These are phyloP conservation scores for Pseudogymnoascus sp. DNA, from an alignment of 2,329 filamentous ascomycete genomes.

Conservation along the genomic window DNA sequence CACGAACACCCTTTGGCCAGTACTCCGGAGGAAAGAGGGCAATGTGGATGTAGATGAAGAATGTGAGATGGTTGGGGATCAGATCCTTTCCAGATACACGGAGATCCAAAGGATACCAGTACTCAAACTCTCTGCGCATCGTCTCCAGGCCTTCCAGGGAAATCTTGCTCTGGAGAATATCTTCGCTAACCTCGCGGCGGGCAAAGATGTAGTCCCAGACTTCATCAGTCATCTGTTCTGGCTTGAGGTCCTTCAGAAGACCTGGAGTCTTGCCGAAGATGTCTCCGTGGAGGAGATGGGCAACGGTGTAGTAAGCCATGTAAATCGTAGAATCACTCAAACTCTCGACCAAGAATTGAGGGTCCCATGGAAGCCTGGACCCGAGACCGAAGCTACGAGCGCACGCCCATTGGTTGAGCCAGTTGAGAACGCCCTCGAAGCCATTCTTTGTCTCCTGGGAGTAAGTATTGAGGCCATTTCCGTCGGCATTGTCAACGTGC, in stretches of 20 bases:
- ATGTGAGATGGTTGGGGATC: slow-evolving; percentile 89
- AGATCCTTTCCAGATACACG: slow-evolving; percentile 86
- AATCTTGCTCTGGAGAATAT: slow-evolving; percentile 60
- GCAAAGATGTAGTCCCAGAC: slow-evolving; percentile 96
- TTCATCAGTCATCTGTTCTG: slow-evolving; percentile 87
- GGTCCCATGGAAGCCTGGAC: slow-evolving; percentile 91
- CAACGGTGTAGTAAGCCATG: slow-evolving; percentile 69
- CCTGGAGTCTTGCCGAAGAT: slow-evolving; percentile 72
- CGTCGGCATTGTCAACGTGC: slow-evolving; percentile 59
- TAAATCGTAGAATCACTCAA: slow-evolving; percentile 91
- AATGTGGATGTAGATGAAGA: slow-evolving; percentile 89
- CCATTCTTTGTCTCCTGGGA: slow-evolving; percentile 66
- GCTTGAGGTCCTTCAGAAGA: slow-evolving; percentile 51
- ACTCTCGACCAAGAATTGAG: slow-evolving; percentile 81
- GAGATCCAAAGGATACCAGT: slow-evolving; percentile 92
- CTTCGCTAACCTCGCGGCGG: slow-evolving; percentile 59
- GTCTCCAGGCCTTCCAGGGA: slow-evolving; percentile 62
- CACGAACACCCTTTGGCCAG: slow-evolving; percentile 79
- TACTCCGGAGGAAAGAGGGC: slow-evolving; percentile 81
- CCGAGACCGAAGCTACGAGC: slow-evolving; percentile 86
- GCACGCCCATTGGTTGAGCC: slow-evolving; percentile 95
- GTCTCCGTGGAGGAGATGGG: slow-evolving; percentile 66
- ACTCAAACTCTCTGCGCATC: slow-evolving; percentile 88
- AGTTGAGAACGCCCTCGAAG: slow-evolving; percentile 79
- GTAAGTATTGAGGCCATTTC: slow-evolving; percentile 69